phyloP scores from a whole-genome alignment of 257 asterid species.

The Capsicum pubescens region DNA sequence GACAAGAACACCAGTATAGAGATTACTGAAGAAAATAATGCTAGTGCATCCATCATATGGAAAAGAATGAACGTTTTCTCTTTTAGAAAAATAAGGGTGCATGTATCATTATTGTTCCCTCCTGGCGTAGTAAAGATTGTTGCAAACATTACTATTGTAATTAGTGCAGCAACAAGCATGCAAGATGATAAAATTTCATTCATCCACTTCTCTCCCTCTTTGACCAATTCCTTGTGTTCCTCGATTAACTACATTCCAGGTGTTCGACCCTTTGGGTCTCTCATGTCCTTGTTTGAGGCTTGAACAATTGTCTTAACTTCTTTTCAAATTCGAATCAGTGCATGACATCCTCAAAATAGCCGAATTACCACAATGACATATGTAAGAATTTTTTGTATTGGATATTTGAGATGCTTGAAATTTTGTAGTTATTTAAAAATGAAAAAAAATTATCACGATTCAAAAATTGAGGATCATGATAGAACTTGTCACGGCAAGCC shows the following conservation, averaged over 20 bases:
- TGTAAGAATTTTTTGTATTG: too few relatives aligned
- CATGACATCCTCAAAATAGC: too few relatives aligned
- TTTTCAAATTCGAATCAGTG: too few relatives aligned
- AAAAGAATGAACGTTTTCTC: conserved; percentile 40
- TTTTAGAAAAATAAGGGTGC: conserved; percentile 36
- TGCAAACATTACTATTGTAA: conserved; percentile 46
- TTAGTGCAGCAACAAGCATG: conserved; percentile 47
- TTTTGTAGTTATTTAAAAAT: too few relatives aligned
- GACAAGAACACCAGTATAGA: conserved; percentile 47
- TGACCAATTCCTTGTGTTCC: conserved; percentile 39
- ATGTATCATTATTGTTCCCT: conserved; percentile 39
- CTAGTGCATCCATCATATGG: conserved; percentile 33
- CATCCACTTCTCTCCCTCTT: conserved; percentile 48
- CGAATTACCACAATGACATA: too few relatives aligned
- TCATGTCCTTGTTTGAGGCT: conserved; percentile 39
- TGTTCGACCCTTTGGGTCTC: conserved; percentile 31
- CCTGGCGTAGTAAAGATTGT: conserved; percentile 46
- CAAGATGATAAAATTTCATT: conserved; percentile 45
- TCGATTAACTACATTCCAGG: conserved; percentile 40
- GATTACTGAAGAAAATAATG: conserved; percentile 43
- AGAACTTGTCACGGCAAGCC: too few relatives aligned
- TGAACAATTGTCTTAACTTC: conserved; percentile 31
- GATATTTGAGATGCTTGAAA: too few relatives aligned
- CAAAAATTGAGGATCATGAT: too few relatives aligned
- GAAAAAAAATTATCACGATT: too few relatives aligned